A percentile compares a stretch with the other conserved stretches of the same genome.
These are phyloP conservation scores for Eimeria brunetti DNA, from an alignment of 169 alveolate species.

Conservation along the genomic window DNA sequence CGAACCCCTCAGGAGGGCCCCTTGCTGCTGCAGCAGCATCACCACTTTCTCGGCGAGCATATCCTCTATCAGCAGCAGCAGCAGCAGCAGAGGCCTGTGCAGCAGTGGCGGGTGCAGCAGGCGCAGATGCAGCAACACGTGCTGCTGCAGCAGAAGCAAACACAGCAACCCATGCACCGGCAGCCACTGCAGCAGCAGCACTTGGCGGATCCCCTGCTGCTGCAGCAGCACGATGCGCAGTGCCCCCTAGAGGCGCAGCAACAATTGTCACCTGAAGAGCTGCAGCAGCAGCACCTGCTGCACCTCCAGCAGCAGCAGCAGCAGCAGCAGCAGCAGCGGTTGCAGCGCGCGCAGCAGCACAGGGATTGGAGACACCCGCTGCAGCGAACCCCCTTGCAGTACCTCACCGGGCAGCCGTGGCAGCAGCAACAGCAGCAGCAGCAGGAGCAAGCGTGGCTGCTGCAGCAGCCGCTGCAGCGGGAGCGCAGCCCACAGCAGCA, in stretches of 20 bases:
- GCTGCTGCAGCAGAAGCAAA: background rate
- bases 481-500: background rate
- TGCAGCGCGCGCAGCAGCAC: background rate
- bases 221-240: background rate
- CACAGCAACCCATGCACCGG: background rate
- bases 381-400: background rate
- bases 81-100: background rate
- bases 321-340: too few relatives aligned
- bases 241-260: background rate
- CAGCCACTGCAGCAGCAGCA: background rate
- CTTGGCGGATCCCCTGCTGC: background rate
- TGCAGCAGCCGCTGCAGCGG: constrained; percentile 18
- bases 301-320: background rate
- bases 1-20: background rate
- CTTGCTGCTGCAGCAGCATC: background rate
- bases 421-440: background rate
- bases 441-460: too few relatives aligned
- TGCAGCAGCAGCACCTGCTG: background rate
- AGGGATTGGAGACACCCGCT: background rate
- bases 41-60: background rate
- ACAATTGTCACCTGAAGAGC: background rate
- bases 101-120: constrained; percentile 2
- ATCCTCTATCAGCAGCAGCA: background rate
- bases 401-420: background rate
- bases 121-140: background rate